Evolutionary conservation across 805 yeast genomes (phyloP).

Genomic region (Ogataea degrootiae): DNA sequence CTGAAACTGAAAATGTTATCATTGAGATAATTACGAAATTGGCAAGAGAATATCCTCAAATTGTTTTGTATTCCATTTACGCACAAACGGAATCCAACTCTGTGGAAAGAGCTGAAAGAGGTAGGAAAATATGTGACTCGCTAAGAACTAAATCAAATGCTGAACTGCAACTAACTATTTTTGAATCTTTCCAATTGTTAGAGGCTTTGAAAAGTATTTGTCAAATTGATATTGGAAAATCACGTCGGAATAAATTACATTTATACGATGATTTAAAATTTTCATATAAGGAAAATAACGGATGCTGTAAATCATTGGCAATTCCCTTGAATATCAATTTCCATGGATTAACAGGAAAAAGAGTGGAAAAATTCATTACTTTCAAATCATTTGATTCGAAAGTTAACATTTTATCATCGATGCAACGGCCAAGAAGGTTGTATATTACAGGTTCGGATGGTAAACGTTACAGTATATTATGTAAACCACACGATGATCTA

Average conservation of each 20-base stretch:
- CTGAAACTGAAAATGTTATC: slow-evolving; percentile 50
- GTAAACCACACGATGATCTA: slow-evolving; percentile 86
- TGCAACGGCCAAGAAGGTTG: slow-evolving; percentile 83
- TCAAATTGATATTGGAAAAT: slow-evolving; percentile 32
- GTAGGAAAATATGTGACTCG: slow-evolving; percentile 38
- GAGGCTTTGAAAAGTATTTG: slow-evolving; percentile 42
- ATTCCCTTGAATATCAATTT: slow-evolving; percentile 73
- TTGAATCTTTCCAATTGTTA: slow-evolving; percentile 32
- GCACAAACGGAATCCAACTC: slow-evolving; percentile 62
- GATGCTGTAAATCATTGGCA: slow-evolving; percentile 41
- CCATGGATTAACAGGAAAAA: slow-evolving; percentile 49
- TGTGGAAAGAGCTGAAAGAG: slow-evolving; percentile 40
- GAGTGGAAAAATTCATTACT: slow-evolving; percentile 36
- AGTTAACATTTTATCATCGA: slow-evolving; percentile 69
- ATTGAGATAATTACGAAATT: slow-evolving; percentile 54
- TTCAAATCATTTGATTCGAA: slow-evolving; percentile 60
- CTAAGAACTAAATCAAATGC: slow-evolving; percentile 17
- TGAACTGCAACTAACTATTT: slow-evolving; percentile 18
- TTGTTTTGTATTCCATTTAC: slow-evolving; percentile 79
- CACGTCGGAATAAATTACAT: slow-evolving; percentile 31
- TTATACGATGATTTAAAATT: slow-evolving; percentile 39
- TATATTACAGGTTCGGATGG: slow-evolving; percentile 78
- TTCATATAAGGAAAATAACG: slow-evolving; percentile 22
- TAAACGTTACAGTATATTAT: slow-evolving; percentile 62
- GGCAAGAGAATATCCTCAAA: slow-evolving; percentile 66